These are phyloP conservation scores for Hamiltosporidium tvaerminnensis DNA, from an alignment of 371 early-diverging fungal species.

Conservation along the genomic window DNA sequence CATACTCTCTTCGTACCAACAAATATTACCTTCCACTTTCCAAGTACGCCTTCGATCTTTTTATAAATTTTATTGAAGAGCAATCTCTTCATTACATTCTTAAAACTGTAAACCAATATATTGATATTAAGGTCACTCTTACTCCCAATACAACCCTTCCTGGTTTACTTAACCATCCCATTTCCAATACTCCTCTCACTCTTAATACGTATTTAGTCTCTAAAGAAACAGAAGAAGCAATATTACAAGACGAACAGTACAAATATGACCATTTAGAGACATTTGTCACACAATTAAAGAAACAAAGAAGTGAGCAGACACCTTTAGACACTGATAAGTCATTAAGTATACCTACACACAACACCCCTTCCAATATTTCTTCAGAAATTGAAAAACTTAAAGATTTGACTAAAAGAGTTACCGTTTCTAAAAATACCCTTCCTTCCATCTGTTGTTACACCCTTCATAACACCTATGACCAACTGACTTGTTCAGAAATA, in stretches of 20 bases:
- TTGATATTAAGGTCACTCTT: conserved; percentile 62
- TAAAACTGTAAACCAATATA: conserved; percentile 74
- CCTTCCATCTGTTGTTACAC: conserved; percentile 89
- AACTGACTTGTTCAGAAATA: conserved; percentile 47
- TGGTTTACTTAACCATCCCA: conserved; percentile 21
- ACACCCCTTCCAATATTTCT: conserved; percentile 35
- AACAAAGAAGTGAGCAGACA: too few species aligned
- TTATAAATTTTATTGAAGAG: conserved; percentile 75
- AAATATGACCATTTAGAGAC: conserved; percentile 66
- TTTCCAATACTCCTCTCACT: conserved; percentile 22
- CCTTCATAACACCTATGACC: conserved; percentile 76
- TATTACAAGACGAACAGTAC: conserved; percentile 61
- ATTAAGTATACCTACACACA: conserved; percentile 12
- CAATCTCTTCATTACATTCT: conserved; percentile 67
- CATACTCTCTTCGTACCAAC: conserved; percentile 62
- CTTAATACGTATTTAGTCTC: conserved; percentile 43
- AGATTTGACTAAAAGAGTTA: conserved; percentile 65
- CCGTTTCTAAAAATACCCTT: conserved; percentile 59
- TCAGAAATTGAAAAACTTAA: conserved; percentile 57
- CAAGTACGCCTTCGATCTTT: conserved; percentile 70
- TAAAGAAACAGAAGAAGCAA: conserved; percentile 49
- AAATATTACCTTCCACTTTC: conserved; percentile 74
- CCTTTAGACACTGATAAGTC: conserved; percentile 15
- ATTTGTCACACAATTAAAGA: conserved; percentile 57
- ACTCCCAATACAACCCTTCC: conserved; percentile 13